phyloP scores from a whole-genome alignment of 192 early-diverging fungal species.

The Gonapodya prolifera region DNA sequence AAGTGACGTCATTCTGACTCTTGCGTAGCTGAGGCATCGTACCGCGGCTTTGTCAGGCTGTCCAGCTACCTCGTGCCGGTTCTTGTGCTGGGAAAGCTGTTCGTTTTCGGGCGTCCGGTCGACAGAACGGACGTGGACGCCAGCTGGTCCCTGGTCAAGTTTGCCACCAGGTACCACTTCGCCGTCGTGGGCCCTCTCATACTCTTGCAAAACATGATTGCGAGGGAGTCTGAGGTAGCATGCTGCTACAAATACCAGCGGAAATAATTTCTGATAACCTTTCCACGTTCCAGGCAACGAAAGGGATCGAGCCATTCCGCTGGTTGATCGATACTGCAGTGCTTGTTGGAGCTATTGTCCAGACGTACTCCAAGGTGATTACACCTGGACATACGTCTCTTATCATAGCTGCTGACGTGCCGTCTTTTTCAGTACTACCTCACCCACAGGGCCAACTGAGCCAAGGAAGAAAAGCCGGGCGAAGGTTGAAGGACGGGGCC shows the following conservation, averaged over 20 bases:
- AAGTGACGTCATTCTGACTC: background rate
- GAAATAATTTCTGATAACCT: background rate
- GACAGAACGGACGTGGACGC: background rate
- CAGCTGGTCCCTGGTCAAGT: background rate
- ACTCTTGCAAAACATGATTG: background rate
- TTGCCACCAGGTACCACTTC: background rate
- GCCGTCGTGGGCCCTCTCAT: background rate
- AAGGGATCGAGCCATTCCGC: background rate
- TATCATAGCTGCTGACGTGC: background rate
- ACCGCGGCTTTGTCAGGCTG: background rate
- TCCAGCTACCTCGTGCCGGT: background rate
- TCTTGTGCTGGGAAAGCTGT: background rate
- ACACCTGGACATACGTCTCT: background rate
- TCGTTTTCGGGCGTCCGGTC: background rate
- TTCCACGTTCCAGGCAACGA: background rate
- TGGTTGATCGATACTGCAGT: background rate
- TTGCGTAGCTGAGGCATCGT: background rate
- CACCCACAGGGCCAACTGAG: background rate
- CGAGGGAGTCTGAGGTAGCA: background rate
- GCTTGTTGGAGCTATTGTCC: background rate
- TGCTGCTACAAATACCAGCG: background rate
- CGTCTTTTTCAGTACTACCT: background rate
- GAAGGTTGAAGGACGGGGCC: no score
- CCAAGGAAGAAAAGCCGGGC: no score
- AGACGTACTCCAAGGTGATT: background rate